Evolutionary conservation across 1,284 basidiomycete species (phyloP).

Genomic region (Rhodotorula sp.): DNA sequence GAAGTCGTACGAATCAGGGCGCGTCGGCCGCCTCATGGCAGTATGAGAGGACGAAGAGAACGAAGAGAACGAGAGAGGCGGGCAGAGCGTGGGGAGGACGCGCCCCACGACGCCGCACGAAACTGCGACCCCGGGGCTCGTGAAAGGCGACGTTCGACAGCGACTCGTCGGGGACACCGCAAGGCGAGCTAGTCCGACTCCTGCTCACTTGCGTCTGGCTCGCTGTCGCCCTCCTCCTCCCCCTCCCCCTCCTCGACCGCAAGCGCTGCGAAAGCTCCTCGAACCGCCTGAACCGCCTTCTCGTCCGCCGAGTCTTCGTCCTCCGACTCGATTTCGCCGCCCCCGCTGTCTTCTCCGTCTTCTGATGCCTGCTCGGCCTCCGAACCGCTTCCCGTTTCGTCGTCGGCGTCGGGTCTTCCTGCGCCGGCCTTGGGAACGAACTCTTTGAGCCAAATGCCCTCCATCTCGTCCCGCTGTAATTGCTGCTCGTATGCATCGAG

Average conservation of each 20-base stretch:
- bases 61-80: not conserved
- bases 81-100: not conserved
- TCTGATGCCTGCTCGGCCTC: slow-evolving; percentile 47
- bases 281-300: slow-evolving; percentile 39
- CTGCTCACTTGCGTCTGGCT: not conserved
- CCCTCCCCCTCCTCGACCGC: slow-evolving; percentile 48
- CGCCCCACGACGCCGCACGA: not conserved
- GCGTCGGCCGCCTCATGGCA: no score
- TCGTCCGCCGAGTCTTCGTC: slow-evolving; percentile 19
- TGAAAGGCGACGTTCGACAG: no score
- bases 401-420: slow-evolving; percentile 36
- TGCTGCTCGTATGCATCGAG: slow-evolving; percentile 4
- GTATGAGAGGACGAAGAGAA: not conserved
- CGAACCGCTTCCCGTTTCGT: slow-evolving; percentile 44
- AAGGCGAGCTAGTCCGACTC: not conserved
- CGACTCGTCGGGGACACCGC: no score
- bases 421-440: slow-evolving; percentile 71
- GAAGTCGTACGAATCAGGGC: no score
- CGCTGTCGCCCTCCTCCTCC: slow-evolving; percentile 44
- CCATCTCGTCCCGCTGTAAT: slow-evolving; percentile 22
- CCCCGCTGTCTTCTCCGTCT: slow-evolving; percentile 48
- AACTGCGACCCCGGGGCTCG: not conserved
- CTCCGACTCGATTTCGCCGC: slow-evolving; percentile 13
- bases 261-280: slow-evolving; percentile 50
- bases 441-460: slow-evolving; percentile 40